Conservation (phyloP, 2,329 filamentous ascomycete genomes). For the Aspergillus alliaceus region DNA sequence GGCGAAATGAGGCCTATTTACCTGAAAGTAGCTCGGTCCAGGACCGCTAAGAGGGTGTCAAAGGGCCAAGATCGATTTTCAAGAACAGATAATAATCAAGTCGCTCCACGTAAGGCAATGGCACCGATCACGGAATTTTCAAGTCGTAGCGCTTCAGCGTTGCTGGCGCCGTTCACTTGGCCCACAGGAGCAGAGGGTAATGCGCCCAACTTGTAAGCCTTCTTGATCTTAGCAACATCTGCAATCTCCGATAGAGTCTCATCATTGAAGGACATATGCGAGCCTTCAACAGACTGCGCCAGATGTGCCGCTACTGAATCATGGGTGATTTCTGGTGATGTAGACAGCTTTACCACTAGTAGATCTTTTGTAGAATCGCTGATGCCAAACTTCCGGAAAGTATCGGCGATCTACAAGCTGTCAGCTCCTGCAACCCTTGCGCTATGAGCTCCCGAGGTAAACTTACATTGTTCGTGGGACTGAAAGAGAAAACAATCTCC, state of each 20-base stretch:
- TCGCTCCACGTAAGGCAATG: conserved; percentile 72
- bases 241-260: conserved; percentile 58
- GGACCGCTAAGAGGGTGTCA: neutral
- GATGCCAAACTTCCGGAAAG: conserved; percentile 86
- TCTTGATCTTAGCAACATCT: conserved; percentile 70
- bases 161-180: conserved; percentile 20
- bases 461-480: conserved; percentile 76
- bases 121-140: conserved; percentile 70
- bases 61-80: neutral
- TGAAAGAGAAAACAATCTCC: conserved; percentile 79
- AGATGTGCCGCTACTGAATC: conserved; percentile 63
- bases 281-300: conserved; percentile 60
- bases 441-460: conserved; percentile 10
- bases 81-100: conserved; percentile 24
- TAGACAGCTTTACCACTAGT: conserved; percentile 77
- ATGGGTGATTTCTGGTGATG: conserved; percentile 47
- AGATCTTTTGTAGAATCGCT: conserved; percentile 67
- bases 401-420: conserved; percentile 73
- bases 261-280: conserved; percentile 60
- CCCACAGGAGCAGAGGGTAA: conserved; percentile 43
- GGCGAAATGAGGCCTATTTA: neutral
- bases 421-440: conserved; percentile 14
- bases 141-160: conserved; percentile 39
- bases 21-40: neutral
- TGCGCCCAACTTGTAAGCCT: conserved; percentile 80